These are phyloP conservation scores for Pinus tabuliformis DNA, from an alignment of 75 land plant species.

Conservation along the genomic window DNA sequence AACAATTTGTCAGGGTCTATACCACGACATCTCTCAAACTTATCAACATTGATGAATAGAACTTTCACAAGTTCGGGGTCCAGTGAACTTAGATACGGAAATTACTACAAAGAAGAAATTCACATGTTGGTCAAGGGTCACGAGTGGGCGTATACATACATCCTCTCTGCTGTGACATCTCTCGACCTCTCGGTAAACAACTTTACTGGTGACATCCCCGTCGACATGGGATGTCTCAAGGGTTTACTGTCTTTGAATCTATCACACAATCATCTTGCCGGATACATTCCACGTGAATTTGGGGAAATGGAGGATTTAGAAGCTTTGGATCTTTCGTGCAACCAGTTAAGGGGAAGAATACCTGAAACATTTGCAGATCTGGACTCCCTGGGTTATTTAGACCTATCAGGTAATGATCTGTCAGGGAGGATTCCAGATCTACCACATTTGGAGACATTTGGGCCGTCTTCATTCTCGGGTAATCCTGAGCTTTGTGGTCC, in stretches of 20 bases:
- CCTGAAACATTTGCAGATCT: background rate
- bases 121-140: background rate
- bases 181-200: conserved; percentile 9
- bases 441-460: background rate
- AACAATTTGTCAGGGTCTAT: background rate
- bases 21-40: background rate
- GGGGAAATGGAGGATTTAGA: background rate
- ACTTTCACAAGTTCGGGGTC: background rate
- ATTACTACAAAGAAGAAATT: background rate
- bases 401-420: conserved; percentile 8
- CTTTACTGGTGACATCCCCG: conserved; percentile 6
- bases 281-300: background rate
- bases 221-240: background rate
- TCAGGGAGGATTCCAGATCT: conserved; percentile 1
- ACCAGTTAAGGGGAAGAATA: conserved; percentile 4
- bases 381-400: background rate
- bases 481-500: conserved; percentile 14
- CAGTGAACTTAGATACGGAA: background rate
- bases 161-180: background rate
- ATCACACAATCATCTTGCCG: conserved; percentile 3
- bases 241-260: background rate
- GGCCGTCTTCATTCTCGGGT: background rate
- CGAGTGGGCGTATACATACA: background rate
- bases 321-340: conserved; percentile 7
- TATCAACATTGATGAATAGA: background rate